These are phyloP conservation scores for Canna indica DNA, from an alignment of 176 grass and related monocot species.

Conservation along the genomic window DNA sequence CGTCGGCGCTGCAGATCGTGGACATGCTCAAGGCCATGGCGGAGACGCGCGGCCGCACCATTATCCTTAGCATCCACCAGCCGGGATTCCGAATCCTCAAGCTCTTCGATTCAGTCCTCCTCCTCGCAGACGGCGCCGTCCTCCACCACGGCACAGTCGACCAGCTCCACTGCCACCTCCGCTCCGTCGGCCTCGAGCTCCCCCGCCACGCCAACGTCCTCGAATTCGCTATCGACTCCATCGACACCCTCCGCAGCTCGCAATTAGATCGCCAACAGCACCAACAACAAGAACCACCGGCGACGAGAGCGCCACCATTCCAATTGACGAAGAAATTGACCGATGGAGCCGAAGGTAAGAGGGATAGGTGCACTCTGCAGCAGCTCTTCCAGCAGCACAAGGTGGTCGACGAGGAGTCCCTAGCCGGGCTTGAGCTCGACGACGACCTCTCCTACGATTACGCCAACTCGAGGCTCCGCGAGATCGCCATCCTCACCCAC, in stretches of 20 bases:
- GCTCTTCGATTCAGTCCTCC: slow-evolving; percentile 50
- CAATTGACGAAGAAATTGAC: background rate
- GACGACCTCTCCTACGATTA: slow-evolving; percentile 16
- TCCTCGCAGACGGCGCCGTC: slow-evolving; percentile 51
- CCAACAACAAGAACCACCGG: slow-evolving; percentile 6
- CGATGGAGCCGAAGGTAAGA: slow-evolving; percentile 8
- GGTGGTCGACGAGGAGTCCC: slow-evolving; percentile 36
- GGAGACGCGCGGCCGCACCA: slow-evolving; percentile 30
- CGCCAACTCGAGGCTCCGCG: slow-evolving; percentile 35
- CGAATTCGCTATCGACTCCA: slow-evolving; percentile 62
- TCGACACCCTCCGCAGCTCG: slow-evolving; percentile 32
- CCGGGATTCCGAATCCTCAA: slow-evolving; percentile 52
- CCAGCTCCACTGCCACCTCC: slow-evolving; percentile 28
- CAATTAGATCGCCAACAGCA: background rate
- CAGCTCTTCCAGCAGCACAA: slow-evolving; percentile 66
- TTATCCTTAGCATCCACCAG: slow-evolving; percentile 77
- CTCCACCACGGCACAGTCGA: slow-evolving; percentile 59
- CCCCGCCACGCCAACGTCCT: slow-evolving; percentile 48
- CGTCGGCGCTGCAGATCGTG: slow-evolving; percentile 58
- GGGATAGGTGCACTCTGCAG: slow-evolving; percentile 57
- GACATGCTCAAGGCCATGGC: slow-evolving; percentile 46
- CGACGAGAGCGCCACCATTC: background rate
- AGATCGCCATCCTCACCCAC: slow-evolving; percentile 48
- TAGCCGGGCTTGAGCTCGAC: background rate
- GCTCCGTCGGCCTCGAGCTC: slow-evolving; percentile 27